These are phyloP conservation scores for Erythrobasidium hasegawianum DNA, from an alignment of 1,284 basidiomycete genomes.

Conservation along the genomic window DNA sequence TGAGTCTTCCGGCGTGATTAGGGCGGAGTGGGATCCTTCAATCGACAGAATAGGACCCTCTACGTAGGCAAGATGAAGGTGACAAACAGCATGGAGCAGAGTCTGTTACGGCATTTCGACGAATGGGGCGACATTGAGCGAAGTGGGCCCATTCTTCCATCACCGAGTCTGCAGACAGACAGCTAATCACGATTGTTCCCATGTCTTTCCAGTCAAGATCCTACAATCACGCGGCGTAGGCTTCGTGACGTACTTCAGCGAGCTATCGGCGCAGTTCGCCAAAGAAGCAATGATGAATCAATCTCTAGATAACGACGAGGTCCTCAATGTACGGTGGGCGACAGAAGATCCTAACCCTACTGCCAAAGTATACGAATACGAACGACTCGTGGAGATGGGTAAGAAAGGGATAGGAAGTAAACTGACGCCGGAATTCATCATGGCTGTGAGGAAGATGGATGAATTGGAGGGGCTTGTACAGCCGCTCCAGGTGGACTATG, in stretches of 20 bases:
- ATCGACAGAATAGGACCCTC: slow-evolving; percentile 85
- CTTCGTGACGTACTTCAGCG: slow-evolving; percentile 90
- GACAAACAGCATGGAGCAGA: slow-evolving; percentile 76
- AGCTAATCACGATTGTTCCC: slow-evolving; percentile 28
- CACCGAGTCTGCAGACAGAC: background rate
- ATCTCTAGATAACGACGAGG: slow-evolving; percentile 94
- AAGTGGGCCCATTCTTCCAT: slow-evolving; percentile 58
- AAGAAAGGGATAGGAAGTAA: slow-evolving; percentile 68
- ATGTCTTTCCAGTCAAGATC: slow-evolving; percentile 64
- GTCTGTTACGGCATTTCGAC: slow-evolving; percentile 83
- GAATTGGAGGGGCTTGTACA: slow-evolving; percentile 45
- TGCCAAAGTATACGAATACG: slow-evolving; percentile 76
- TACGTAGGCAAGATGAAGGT: slow-evolving; percentile 94
- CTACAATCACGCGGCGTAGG: slow-evolving; percentile 91
- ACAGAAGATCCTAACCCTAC: slow-evolving; percentile 93
- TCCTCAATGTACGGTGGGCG: slow-evolving; percentile 95
- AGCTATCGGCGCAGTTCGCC: slow-evolving; percentile 87
- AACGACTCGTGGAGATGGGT: slow-evolving; percentile 72
- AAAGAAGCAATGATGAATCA: slow-evolving; percentile 99
- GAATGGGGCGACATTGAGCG: slow-evolving; percentile 96
- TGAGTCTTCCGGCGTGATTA: background rate
- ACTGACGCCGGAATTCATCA: slow-evolving; percentile 77
- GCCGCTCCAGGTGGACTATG: slow-evolving; percentile 15
- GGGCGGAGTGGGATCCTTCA: slow-evolving; percentile 94
- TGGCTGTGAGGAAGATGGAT: slow-evolving; percentile 60